Evolutionary conservation across 768 basidiomycete species (phyloP).

Genomic region (Mycena galopus): DNA sequence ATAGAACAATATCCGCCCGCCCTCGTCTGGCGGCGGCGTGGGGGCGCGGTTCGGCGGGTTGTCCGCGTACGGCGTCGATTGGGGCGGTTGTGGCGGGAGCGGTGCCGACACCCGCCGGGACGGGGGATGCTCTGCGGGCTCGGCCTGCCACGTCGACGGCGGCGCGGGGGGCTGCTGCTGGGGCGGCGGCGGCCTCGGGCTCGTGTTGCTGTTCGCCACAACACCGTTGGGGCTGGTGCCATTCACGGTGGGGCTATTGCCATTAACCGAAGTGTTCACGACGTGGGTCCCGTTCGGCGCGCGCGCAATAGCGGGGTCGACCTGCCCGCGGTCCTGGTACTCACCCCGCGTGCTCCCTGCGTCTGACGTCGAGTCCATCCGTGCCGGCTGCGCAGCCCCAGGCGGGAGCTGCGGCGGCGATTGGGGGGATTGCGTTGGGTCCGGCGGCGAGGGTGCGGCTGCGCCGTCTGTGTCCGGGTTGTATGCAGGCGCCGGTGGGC

Average conservation of each 20-base stretch:
- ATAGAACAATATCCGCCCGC: constrained; percentile 87
- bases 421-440: neutral
- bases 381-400: constrained; percentile 3
- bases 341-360: constrained; percentile 26
- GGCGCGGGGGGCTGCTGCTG: constrained; percentile 44
- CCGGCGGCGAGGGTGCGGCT: too few relatives aligned
- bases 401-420: neutral
- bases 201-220: constrained; percentile 45
- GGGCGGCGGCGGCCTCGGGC: constrained; percentile 44
- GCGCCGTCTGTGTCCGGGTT: constrained; percentile 5
- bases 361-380: constrained; percentile 20
- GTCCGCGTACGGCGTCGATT: constrained; percentile 31
- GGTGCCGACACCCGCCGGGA: constrained; percentile 24
- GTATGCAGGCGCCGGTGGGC: constrained; percentile 27
- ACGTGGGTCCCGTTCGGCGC: constrained; percentile 24
- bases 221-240: neutral
- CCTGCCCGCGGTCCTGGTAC: constrained; percentile 25
- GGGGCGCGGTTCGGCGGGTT: constrained; percentile 28
- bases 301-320: constrained; percentile 26
- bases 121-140: constrained; percentile 13
- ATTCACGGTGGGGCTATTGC: constrained; percentile 36
- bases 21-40: constrained; percentile 66
- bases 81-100: constrained; percentile 30
- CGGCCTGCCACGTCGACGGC: constrained; percentile 35
- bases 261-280: constrained; percentile 1